These are phyloP conservation scores for Rhodotorula paludigena DNA, from an alignment of 768 basidiomycete species.

Conservation along the genomic window DNA sequence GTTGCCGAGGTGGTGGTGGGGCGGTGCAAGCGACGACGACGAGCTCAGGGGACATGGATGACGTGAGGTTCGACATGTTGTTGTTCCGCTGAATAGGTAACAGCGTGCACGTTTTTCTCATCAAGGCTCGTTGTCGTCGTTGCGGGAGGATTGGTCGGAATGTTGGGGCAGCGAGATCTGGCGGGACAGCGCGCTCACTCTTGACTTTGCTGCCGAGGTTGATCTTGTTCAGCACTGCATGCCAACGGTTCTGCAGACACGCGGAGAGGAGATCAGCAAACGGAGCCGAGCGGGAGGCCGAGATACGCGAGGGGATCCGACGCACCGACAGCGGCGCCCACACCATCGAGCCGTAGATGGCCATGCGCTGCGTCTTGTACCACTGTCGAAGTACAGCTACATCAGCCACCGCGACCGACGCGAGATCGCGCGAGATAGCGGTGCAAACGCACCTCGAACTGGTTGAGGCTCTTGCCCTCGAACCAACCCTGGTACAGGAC, in stretches of 20 bases:
- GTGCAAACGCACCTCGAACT: conserved; percentile 29
- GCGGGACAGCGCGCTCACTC: conserved; percentile 7
- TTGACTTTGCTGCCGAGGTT: neutral
- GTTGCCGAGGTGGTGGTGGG: no score
- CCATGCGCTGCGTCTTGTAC: conserved; percentile 26
- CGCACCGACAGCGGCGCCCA: conserved; percentile 33
- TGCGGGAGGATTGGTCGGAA: neutral
- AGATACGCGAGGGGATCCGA: neutral
- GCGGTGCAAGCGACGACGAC: no score
- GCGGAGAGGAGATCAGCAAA: neutral
- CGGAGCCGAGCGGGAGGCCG: neutral
- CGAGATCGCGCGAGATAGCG: neutral
- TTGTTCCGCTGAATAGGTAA: neutral
- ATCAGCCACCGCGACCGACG: neutral
- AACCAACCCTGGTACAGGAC: conserved; percentile 24
- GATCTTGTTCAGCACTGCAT: conserved; percentile 21
- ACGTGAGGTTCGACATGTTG: neutral
- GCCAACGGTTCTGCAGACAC: conserved; percentile 32
- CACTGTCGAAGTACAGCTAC: conserved; percentile 3
- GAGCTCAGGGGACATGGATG: conserved; percentile 5
- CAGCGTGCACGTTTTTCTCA: neutral
- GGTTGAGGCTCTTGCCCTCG: conserved; percentile 7
- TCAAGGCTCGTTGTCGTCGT: neutral
- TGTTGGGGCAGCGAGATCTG: no score
- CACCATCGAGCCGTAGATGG: conserved; percentile 28